These are phyloP conservation scores for Myriosclerotinia curreyana DNA, from an alignment of 2,329 filamentous ascomycete species.

Conservation along the genomic window DNA sequence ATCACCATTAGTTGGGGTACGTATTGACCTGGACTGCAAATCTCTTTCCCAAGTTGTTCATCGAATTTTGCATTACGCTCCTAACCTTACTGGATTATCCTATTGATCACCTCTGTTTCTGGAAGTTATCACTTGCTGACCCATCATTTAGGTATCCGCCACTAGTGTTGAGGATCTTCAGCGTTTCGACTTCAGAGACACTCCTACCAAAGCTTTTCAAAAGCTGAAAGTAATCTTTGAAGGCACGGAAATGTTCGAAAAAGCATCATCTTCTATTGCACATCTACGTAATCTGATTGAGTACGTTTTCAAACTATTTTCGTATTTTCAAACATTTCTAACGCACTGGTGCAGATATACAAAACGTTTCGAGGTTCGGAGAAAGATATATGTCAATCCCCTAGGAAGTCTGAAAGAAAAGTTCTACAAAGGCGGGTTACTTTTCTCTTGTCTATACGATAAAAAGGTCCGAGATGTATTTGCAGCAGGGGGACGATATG, in stretches of 20 bases:
- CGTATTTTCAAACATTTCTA: background rate
- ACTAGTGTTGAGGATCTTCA: slow-evolving; percentile 89
- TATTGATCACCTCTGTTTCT: background rate
- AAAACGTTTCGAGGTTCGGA: slow-evolving; percentile 69
- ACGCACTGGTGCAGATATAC: slow-evolving; percentile 51
- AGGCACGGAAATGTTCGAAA: slow-evolving; percentile 65
- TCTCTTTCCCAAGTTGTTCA: background rate
- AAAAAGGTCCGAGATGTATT: slow-evolving; percentile 81
- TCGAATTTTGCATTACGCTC: background rate
- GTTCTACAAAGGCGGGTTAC: slow-evolving; percentile 79
- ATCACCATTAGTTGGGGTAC: slow-evolving; percentile 72
- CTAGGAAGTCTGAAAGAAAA: slow-evolving; percentile 86
- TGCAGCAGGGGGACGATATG: slow-evolving; percentile 90
- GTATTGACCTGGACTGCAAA: background rate
- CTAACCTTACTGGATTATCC: background rate
- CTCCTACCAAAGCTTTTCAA: slow-evolving; percentile 55
- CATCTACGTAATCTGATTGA: slow-evolving; percentile 76
- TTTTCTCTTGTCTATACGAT: slow-evolving; percentile 91
- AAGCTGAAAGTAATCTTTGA: slow-evolving; percentile 60
- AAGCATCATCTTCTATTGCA: slow-evolving; percentile 70
- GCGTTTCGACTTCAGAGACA: slow-evolving; percentile 81
- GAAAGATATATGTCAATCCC: slow-evolving; percentile 80
- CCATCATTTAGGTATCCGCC: slow-evolving; percentile 50
- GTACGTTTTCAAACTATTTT: slow-evolving; percentile 2
- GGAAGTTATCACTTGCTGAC: background rate